Percentiles rank a stretch among this genome's conserved stretches.
phyloP scores from a whole-genome alignment of 331 rosid species.

The Pyracantha coccinea region DNA sequence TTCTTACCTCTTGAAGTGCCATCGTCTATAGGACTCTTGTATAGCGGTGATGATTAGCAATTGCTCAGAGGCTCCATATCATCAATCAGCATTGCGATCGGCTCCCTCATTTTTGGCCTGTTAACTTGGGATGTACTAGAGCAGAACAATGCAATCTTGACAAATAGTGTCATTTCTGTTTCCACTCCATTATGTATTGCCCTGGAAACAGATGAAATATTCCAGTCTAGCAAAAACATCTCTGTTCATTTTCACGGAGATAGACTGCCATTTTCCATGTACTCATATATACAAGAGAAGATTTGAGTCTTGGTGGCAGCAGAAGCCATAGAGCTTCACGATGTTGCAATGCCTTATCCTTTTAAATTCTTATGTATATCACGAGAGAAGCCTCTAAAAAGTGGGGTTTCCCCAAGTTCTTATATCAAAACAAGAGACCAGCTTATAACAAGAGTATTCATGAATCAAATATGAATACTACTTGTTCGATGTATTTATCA shows the following conservation, averaged over 20 bases:
- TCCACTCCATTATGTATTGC: conserved; percentile 33
- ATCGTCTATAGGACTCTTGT: conserved; percentile 53
- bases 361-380: no score
- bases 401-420: no score
- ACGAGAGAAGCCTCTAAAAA: no score
- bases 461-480: no score
- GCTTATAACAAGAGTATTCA: no score
- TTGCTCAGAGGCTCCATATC: conserved; percentile 47
- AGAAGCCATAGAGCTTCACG: conserved; percentile 67
- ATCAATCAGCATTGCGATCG: conserved; percentile 67
- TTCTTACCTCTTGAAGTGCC: conserved; percentile 50
- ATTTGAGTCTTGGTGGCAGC: conserved; percentile 66
- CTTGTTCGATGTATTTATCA: no score
- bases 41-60: conserved; percentile 46
- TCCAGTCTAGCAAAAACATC: conserved; percentile 46
- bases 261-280: conserved; percentile 73
- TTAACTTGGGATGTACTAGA: conserved; percentile 59
- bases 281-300: conserved; percentile 49
- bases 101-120: conserved; percentile 81
- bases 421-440: no score
- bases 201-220: conserved; percentile 4
- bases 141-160: conserved; percentile 70
- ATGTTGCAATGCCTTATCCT: conserved; percentile 64
- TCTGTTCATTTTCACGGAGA: conserved; percentile 42
- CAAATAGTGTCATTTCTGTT: conserved; percentile 61